Base-by-base conservation (phyloP, 169 alveolate genomes). In the Neospora caninum region DNA sequence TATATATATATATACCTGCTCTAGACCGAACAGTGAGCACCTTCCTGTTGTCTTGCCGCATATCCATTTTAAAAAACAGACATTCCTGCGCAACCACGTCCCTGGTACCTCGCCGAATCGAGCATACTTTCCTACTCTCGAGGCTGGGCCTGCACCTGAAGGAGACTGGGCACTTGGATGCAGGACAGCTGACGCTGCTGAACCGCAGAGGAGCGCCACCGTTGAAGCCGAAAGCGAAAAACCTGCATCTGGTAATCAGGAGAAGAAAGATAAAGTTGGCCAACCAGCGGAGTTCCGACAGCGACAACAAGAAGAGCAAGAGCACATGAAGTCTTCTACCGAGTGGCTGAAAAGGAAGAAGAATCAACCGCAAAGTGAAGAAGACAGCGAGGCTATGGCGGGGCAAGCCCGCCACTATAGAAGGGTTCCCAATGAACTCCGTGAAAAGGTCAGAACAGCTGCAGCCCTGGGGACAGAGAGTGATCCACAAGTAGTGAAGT, bases 101-200 rank as follows among this genome's bases (percentile, higher is more conserved):
- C 87, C 41, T 7, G 6, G 45, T 22, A 78, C 27, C 41, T 78
- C 87, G 29, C 31, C 87, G 16, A 39, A 9, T 22, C 87, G 87
- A 42, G 87, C 87, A 22, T 78, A 78, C 87, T 78, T 78, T 34
- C 45, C 87, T 4, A 78, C 87, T 18, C 87, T 78, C 7, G 87
- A 78, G 45, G 45, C 87, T 34, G 41, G 53, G 27, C 53, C 41
- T 78, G 45, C 39, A 31, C 53, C 31, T 6, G 87, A 78, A 34
- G 87, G 87, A 10, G 87, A 78, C 87, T 78, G 87, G 87, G 41
- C 31, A 16, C 87, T 78, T 22, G 87, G 87, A 34, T 18, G 53
- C 45, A 34, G 34, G 7, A 78, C 29, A 34, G 4, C 36, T 29
- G 53, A 78, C 0, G 45, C 29, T 34, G 29, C 34, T 22, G 45